Percentiles rank a stretch among this genome's conserved stretches.
These are phyloP conservation scores for Mrakia gelida DNA, from an alignment of 768 basidiomycete species.

Conservation along the genomic window DNA sequence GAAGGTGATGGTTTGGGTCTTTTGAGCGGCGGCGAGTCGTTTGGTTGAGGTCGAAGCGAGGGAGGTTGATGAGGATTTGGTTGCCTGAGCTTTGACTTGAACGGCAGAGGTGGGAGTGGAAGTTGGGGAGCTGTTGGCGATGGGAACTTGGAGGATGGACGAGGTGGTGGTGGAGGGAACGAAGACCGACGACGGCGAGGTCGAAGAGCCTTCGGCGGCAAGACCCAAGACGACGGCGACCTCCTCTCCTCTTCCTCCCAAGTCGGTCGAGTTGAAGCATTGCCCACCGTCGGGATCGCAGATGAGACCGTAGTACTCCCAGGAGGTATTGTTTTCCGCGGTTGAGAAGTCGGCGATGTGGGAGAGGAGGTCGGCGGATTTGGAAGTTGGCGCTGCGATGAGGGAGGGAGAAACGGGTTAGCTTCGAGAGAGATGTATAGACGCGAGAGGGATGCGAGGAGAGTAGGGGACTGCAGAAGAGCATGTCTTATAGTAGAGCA, in stretches of 20 bases:
- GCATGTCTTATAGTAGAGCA: neutral
- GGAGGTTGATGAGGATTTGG: neutral
- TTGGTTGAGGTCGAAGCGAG: neutral
- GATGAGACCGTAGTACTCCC: slow-evolving; percentile 13
- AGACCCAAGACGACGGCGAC: slow-evolving; percentile 2
- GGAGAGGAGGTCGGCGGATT: neutral
- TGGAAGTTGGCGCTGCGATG: slow-evolving; percentile 12
- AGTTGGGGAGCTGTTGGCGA: neutral
- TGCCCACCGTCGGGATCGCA: neutral
- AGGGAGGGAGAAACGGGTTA: neutral
- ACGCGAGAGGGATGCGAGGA: neutral
- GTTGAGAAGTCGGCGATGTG: neutral
- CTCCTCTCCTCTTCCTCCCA: neutral
- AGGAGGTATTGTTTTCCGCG: neutral
- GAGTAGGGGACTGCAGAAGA: neutral
- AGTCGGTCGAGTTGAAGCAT: neutral
- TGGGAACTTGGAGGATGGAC: neutral
- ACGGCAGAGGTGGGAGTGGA: neutral
- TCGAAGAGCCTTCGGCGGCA: neutral
- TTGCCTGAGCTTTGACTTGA: neutral
- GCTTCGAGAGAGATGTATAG: neutral
- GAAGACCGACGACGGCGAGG: neutral
- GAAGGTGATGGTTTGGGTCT: neutral
- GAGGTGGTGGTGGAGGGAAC: neutral
- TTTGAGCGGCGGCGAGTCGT: too few species aligned